Conservation (phyloP, 2,329 filamentous ascomycete species). For the Colletotrichum somersetense region DNA sequence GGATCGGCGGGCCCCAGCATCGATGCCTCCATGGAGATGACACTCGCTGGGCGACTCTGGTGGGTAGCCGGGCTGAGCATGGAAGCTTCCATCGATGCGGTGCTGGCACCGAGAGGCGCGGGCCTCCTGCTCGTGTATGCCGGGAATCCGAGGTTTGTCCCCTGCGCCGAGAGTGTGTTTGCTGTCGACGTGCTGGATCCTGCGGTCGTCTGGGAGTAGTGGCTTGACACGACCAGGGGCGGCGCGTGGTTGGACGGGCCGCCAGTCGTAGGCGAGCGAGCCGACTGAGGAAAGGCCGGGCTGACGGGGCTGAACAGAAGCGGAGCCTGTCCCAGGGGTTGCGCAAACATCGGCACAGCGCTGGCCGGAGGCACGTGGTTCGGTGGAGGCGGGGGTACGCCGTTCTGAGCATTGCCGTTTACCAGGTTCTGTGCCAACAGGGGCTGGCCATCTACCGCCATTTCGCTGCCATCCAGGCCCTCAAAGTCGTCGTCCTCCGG, state of each 20-base stretch:
- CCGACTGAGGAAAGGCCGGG: slow-evolving; percentile 28
- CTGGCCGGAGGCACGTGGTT: slow-evolving; percentile 29
- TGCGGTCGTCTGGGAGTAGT: slow-evolving; percentile 27
- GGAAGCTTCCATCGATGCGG: slow-evolving; percentile 40
- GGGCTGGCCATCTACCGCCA: slow-evolving; percentile 51
- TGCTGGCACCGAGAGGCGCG: slow-evolving; percentile 38
- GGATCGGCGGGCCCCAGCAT: slow-evolving; percentile 33
- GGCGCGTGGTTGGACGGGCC: slow-evolving; percentile 33
- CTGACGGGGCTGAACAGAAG: slow-evolving; percentile 37
- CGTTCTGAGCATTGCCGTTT: slow-evolving; percentile 33
- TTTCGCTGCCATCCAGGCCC: slow-evolving; percentile 55
- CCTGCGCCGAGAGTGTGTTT: slow-evolving; percentile 38
- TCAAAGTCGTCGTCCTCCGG: slow-evolving; percentile 61
- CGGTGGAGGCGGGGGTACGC: slow-evolving; percentile 34
- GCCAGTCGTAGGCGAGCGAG: slow-evolving; percentile 23
- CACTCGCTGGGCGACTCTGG: slow-evolving; percentile 32
- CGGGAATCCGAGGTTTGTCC: slow-evolving; percentile 38
- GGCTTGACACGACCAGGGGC: slow-evolving; percentile 34
- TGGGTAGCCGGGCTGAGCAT: slow-evolving; percentile 37
- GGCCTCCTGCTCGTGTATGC: slow-evolving; percentile 35
- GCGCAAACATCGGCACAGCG: slow-evolving; percentile 36
- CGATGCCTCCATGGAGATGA: slow-evolving; percentile 40
- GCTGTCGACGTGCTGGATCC: slow-evolving; percentile 30
- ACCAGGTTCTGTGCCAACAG: slow-evolving; percentile 41
- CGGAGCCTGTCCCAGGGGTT: slow-evolving; percentile 34